These are phyloP conservation scores for Dictyostelium gargantuum DNA, from an alignment of 208 protist genomes.

Conservation along the genomic window DNA sequence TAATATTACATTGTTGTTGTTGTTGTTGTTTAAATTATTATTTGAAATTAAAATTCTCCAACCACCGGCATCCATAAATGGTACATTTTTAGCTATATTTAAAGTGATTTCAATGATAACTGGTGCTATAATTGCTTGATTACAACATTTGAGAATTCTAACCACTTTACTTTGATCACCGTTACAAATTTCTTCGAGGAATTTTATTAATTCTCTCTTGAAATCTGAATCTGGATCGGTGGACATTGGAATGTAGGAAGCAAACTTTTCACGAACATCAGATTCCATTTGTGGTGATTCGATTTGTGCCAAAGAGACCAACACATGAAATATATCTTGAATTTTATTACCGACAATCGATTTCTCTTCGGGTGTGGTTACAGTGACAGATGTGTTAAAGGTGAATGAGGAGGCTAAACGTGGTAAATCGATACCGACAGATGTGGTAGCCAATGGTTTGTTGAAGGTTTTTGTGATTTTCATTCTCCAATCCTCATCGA, in stretches of 20 bases:
- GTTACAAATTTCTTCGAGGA: background rate
- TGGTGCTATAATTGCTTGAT: slow-evolving; percentile 62
- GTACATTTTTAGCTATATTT: slow-evolving; percentile 22
- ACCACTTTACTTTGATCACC: background rate
- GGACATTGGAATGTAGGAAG: background rate
- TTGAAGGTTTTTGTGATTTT: slow-evolving; percentile 10
- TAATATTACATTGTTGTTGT: background rate
- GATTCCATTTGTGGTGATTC: background rate
- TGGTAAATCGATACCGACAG: slow-evolving; percentile 37
- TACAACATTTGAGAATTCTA: slow-evolving; percentile 59
- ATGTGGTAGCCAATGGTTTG: background rate
- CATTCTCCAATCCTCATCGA: slow-evolving; percentile 6
- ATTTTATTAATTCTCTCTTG: slow-evolving; percentile 27
- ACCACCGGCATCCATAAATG: slow-evolving; percentile 61
- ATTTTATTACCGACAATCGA: background rate
- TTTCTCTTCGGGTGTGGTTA: background rate
- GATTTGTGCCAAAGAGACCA: background rate
- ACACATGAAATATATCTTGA: background rate
- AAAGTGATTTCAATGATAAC: slow-evolving; percentile 65
- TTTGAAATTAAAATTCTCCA: slow-evolving; percentile 58
- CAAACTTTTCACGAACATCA: background rate
- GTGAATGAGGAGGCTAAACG: slow-evolving; percentile 12
- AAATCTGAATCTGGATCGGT: slow-evolving; percentile 28
- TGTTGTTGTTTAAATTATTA: background rate
- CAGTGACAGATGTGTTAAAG: background rate